Percentiles rank a stretch among this genome's conserved stretches.
These are phyloP conservation scores for Alnus glutinosa DNA, from an alignment of 306 rosid species.

Conservation along the genomic window DNA sequence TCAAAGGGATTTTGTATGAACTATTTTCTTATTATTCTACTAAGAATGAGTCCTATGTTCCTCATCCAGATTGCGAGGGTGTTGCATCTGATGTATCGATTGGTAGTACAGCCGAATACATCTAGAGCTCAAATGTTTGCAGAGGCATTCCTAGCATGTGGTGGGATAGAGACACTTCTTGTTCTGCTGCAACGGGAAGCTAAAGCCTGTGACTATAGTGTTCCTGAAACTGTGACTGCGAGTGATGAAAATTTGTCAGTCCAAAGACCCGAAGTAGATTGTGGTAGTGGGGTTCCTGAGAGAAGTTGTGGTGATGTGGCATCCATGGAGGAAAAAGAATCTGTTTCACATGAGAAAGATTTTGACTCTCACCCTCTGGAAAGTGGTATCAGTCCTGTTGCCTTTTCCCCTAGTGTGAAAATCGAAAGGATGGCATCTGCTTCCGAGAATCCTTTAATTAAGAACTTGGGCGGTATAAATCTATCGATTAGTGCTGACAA, in stretches of 20 bases:
- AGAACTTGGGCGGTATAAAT: slow-evolving; percentile 91
- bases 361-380: slow-evolving; percentile 51
- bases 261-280: slow-evolving; percentile 39
- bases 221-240: slow-evolving; percentile 41
- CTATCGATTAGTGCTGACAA: slow-evolving; percentile 89
- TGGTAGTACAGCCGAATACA: slow-evolving; percentile 88
- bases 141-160: slow-evolving; percentile 83
- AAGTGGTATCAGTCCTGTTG: slow-evolving; percentile 39
- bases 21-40: slow-evolving; percentile 11
- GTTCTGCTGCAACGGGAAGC: slow-evolving; percentile 91
- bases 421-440: slow-evolving; percentile 51
- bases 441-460: slow-evolving; percentile 53
- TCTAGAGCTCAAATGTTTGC: slow-evolving; percentile 81
- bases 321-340: slow-evolving; percentile 44
- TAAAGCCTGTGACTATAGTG: slow-evolving; percentile 70
- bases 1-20: slow-evolving; percentile 17
- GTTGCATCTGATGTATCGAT: slow-evolving; percentile 86
- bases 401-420: slow-evolving; percentile 44
- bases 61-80: slow-evolving; percentile 82
- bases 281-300: slow-evolving; percentile 38
- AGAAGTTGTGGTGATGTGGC: slow-evolving; percentile 45
- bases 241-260: slow-evolving; percentile 32
- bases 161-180: slow-evolving; percentile 92
- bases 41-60: slow-evolving; percentile 26
- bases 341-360: slow-evolving; percentile 41